Base-by-base conservation (phyloP, 2,329 filamentous ascomycete genomes). In the Graphium sp. region DNA sequence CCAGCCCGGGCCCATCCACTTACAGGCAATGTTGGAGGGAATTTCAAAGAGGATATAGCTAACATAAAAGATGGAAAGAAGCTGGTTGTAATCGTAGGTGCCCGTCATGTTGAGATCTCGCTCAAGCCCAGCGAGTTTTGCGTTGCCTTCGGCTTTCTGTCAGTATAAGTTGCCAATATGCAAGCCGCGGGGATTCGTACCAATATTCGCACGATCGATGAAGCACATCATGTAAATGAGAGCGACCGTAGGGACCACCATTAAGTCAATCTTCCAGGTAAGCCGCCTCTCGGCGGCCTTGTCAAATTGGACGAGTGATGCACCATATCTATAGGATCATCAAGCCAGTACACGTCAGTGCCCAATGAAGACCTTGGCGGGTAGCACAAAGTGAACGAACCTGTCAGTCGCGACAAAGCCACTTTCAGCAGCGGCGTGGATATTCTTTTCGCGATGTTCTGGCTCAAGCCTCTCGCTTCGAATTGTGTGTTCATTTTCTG, bases 21-120 rank as follows among this genome's bases (percentile, higher is more conserved):
- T 78, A 52, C 71, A 76, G 8, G 53, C 44, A 33, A 74, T 60
- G 34, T 68, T 77, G 20, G 55, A 58, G 0, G 74, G 72, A 13
- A 78, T 73, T 39, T 75, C 64, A 35, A 73, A 73, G 17, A 75
- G 16, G 32, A 77, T 74, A 43, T 76, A 78, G 20, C 8, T 22
- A n/a, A 22, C 10, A 8, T 73, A 77, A 42, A 76, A 77, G 28
- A 67, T 41, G 5, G 66, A 69, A 2, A 78, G 53, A 1, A 74
- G 53, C 10, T 49, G 45, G 32, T 77, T 77, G 52, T 74, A 76
- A 36, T 74, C 68, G 36, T 72, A 66, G 18, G 14, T 6, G 14
- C 60, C 60, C 6, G 39, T 46, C 21, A 77, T 44, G 0, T 50
- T 38, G 4, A 77, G 54, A 23, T 74, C 68, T 18, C 53, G 55